Base-by-base conservation (phyloP, 2,329 filamentous ascomycete genomes). In the Ophiocordyceps australis region DNA sequence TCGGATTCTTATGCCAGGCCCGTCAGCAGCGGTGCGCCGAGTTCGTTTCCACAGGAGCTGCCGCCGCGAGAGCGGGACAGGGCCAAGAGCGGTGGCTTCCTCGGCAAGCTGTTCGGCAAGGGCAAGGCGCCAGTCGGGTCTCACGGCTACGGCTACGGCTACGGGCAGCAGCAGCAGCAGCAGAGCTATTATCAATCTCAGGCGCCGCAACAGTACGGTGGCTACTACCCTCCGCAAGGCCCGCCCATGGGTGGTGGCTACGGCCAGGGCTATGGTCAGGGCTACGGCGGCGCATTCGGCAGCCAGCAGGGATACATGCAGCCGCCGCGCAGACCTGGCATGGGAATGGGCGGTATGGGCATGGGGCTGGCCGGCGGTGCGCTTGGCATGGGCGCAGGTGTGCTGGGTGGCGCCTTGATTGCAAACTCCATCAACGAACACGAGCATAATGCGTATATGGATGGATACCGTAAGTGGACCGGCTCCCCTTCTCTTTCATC, bases 381-480 rank as follows among this genome's bases (percentile, higher is more conserved):
- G 14, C 55, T 92, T 22, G 83, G 83, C 54, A 49, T 80, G 4
- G 83, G 82, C 37, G 83, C 76, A 34, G 83, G 83, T 47, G 42
- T 93, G 43, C 40, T 93, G 2, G 85, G 82, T 38, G 83, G 83
- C 28, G 65, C 70, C 33, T 33, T 92, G 39, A 49, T 92, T 17
- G 74, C 62, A 3, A 59, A 76, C 41, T 73, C 74, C 2, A 59
- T 85, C 26, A 53, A 77, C 29, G 66, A 74, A 32, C 45, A 62
- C 24, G 50, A 78, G 35, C 52, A 74, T 31, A 57, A 68, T 5
- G 63, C 65, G 17, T 74, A 62, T 29, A 38, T 52, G 21, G 48
- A 61, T 1, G 59, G 57, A 28, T 56, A 46, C 30, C 27, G 50
- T 55, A 38, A 45, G 50, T 46, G 11, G 6, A 11, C n/a, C n/a